Percentiles rank a stretch among this genome's conserved stretches.
phyloP scores from a whole-genome alignment of 805 yeast species.

The Schwanniomyces occidentalis region DNA sequence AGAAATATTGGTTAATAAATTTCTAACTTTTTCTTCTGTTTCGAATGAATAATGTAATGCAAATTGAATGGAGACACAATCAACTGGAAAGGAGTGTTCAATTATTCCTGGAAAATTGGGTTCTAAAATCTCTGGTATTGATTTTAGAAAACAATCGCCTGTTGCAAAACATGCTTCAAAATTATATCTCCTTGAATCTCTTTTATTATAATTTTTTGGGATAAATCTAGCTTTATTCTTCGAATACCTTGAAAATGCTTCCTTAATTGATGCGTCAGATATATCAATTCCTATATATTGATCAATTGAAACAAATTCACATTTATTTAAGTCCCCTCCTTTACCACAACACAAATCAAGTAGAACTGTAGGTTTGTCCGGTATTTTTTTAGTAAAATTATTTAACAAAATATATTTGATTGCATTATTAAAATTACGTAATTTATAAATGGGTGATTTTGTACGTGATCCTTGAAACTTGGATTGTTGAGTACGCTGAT shows the following conservation, averaged over 20 bases:
- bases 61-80: slow-evolving; percentile 86
- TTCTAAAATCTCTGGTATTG: slow-evolving; percentile 64
- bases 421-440: slow-evolving; percentile 88
- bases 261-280: slow-evolving; percentile 82
- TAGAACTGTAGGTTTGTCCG: slow-evolving; percentile 41
- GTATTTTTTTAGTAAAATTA: slow-evolving; percentile 50
- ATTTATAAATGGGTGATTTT: slow-evolving; percentile 78
- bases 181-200: slow-evolving; percentile 49
- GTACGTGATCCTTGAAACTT: slow-evolving; percentile 60
- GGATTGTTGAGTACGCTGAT: slow-evolving; percentile 74
- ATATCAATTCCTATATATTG: slow-evolving; percentile 91
- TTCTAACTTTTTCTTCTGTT: slow-evolving; percentile 74
- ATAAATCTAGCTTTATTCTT: slow-evolving; percentile 47
- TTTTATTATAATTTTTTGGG: slow-evolving; percentile 20
- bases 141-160: slow-evolving; percentile 83
- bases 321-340: slow-evolving; percentile 94
- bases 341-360: slow-evolving; percentile 95
- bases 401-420: slow-evolving; percentile 84
- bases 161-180: slow-evolving; percentile 84
- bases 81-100: slow-evolving; percentile 76
- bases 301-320: slow-evolving; percentile 69
- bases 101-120: slow-evolving; percentile 58
- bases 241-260: slow-evolving; percentile 75
- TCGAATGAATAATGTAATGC: slow-evolving; percentile 95
- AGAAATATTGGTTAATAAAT: slow-evolving; percentile 71